These are phyloP conservation scores for Spizellomyces sp. DNA, from an alignment of 192 early-diverging fungal genomes.

Conservation along the genomic window DNA sequence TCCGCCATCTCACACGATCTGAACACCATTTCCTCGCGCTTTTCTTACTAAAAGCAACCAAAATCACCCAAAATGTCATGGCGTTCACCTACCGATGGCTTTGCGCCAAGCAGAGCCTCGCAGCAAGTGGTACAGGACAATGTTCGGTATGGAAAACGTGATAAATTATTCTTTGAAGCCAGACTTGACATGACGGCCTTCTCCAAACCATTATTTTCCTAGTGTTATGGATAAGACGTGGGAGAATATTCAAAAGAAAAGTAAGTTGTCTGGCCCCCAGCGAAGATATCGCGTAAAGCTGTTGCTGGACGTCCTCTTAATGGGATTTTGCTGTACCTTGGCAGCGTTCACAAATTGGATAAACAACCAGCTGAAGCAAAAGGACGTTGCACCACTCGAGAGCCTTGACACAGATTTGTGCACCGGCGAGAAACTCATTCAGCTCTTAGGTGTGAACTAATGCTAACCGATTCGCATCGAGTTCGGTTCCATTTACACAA, in stretches of 20 bases:
- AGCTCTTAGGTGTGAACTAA: slow-evolving; percentile 53
- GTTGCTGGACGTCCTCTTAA: no score
- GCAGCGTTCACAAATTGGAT: slow-evolving; percentile 83
- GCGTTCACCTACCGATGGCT: slow-evolving; percentile 5
- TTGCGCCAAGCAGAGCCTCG: slow-evolving; percentile 35
- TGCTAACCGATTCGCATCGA: not conserved
- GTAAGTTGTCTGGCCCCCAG: slow-evolving; percentile 46
- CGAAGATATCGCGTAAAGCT: no score
- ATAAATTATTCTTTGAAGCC: not conserved
- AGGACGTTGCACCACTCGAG: slow-evolving; percentile 30
- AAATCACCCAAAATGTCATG: slow-evolving; percentile 5
- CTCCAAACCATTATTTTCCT: slow-evolving; percentile 3
- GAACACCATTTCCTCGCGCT: no score
- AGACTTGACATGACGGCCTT: not conserved
- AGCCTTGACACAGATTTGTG: slow-evolving; percentile 64
- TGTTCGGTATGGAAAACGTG: slow-evolving; percentile 4
- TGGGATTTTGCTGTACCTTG: not conserved
- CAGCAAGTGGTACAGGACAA: slow-evolving; percentile 29
- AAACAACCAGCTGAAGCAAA: slow-evolving; percentile 40
- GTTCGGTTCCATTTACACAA: slow-evolving; percentile 13
- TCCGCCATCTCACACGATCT: no score
- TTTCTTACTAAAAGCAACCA: no score
- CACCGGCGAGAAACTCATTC: slow-evolving; percentile 69
- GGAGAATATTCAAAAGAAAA: slow-evolving; percentile 94
- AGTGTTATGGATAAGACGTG: slow-evolving; percentile 74